These are phyloP conservation scores for Azolla pinnata DNA, from an alignment of 75 land plant species.

Conservation along the genomic window DNA sequence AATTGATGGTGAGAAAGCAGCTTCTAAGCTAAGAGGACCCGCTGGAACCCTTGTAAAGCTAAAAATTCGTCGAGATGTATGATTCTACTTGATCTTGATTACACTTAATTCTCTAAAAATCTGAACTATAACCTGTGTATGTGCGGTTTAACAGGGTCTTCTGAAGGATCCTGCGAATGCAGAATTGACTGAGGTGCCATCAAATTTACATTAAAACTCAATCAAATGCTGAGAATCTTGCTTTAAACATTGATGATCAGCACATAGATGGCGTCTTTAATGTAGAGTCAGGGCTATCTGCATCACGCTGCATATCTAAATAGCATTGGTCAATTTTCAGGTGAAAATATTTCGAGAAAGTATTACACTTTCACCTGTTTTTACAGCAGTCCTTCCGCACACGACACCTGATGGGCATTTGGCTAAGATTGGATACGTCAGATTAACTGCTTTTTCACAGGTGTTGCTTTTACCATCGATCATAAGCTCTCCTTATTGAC, in stretches of 20 bases:
- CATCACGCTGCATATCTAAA: not conserved
- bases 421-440: conserved; percentile 75
- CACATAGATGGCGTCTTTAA: no score
- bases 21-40: conserved; percentile 79
- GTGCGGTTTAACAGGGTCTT: no score
- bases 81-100: conserved; percentile 8
- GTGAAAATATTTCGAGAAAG: conserved; percentile 62
- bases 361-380: conserved; percentile 69
- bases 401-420: conserved; percentile 52
- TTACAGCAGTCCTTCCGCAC: conserved; percentile 63
- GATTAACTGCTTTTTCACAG: conserved; percentile 84
- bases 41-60: conserved; percentile 79
- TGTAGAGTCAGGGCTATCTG: not conserved
- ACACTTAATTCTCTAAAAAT: no score
- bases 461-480: no score
- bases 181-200: no score
- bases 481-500: no score
- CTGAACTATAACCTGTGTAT: no score
- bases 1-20: conserved; percentile 77
- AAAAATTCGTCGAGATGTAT: conserved; percentile 50
- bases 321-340: conserved; percentile 15
- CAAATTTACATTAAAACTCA: no score
- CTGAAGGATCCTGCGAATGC: no score
- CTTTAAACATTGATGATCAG: no score
- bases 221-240: no score